Conservation (phyloP, 2,329 filamentous ascomycete genomes). For the Sphaerulina vaccinii region DNA sequence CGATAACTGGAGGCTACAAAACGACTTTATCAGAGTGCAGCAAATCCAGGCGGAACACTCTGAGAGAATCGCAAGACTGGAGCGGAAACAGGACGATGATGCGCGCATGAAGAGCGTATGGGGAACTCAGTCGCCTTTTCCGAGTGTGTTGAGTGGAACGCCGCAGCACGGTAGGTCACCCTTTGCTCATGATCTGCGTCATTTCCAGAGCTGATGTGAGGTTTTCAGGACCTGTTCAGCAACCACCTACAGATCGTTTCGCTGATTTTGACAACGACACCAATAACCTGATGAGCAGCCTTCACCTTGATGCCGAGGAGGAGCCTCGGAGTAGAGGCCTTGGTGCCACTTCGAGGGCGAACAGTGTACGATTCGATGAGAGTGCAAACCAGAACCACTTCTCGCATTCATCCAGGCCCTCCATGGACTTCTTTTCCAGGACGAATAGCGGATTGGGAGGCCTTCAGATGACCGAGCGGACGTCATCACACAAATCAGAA, state of each 20-base stretch:
- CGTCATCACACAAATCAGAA: slow-evolving; percentile 92
- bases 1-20: slow-evolving; percentile 64
- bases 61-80: slow-evolving; percentile 60
- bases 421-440: slow-evolving; percentile 76
- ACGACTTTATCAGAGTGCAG: slow-evolving; percentile 61
- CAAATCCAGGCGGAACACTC: slow-evolving; percentile 60
- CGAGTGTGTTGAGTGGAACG: slow-evolving; percentile 76
- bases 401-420: slow-evolving; percentile 77
- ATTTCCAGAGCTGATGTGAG: not conserved
- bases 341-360: slow-evolving; percentile 85
- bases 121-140: slow-evolving; percentile 81
- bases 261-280: slow-evolving; percentile 87
- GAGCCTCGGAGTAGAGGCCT: slow-evolving; percentile 64
- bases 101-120: slow-evolving; percentile 77
- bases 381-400: slow-evolving; percentile 90
- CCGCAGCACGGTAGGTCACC: slow-evolving; percentile 76
- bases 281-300: slow-evolving; percentile 72
- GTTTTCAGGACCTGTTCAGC: slow-evolving; percentile 68
- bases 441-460: slow-evolving; percentile 68
- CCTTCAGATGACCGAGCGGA: slow-evolving; percentile 82
- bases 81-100: slow-evolving; percentile 63
- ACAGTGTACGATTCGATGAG: slow-evolving; percentile 96
- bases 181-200: not conserved
- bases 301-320: slow-evolving; percentile 84
- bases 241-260: slow-evolving; percentile 80